Base-by-base conservation (phyloP, 176 grass and related monocot species). In the Zoysia pacifica region DNA sequence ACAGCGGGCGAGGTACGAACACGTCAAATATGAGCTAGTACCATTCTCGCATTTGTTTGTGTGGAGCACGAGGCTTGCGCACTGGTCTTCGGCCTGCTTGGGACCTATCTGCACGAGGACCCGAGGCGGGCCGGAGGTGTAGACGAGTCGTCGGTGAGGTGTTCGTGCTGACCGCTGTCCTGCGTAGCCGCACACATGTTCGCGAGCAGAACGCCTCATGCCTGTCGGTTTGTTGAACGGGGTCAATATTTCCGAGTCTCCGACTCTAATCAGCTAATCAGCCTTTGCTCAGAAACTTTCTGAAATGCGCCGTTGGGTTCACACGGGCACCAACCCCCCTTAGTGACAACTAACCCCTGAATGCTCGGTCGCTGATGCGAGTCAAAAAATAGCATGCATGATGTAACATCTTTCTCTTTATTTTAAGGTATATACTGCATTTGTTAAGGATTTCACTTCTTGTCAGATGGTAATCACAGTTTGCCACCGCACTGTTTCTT, bases 231-330 rank as follows among this genome's bases (percentile, higher is more conserved):
- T 85, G 64, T 11, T 69, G 78, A 67, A 42, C 36, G 0, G 48
- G 55, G 77, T 89, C 82, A 85, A 89, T 61, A 72, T 81, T 89
- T 85, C 8, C 72, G n/a, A 67, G 72, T 49, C 77, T 51, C 28
- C 28, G 28, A 28, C 28, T 28, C 28, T 28, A 28, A 28, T 28
- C 28, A 28, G 28, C 28, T 0, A 19, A 58, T 58, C 55, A 7
- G 54, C 49, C 44, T 45, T 3, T 45, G 44, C 6, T 52, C 49
- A 52, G 49, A 52, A 4, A 52, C 0, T 12, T 55, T 55, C 54
- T 7, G 0, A 19, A 19, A 6, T 19, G 55, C 35, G 75, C 20
- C 14, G 55, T 6, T 74, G 37, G 74, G 45, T 74, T 79, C 68
- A 73, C 81, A 79, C 67, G 20, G 16, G 46, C 62, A 49, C 36